These are phyloP conservation scores for Trichosporon coremiiforme DNA, from an alignment of 1,284 basidiomycete genomes.

Conservation along the genomic window DNA sequence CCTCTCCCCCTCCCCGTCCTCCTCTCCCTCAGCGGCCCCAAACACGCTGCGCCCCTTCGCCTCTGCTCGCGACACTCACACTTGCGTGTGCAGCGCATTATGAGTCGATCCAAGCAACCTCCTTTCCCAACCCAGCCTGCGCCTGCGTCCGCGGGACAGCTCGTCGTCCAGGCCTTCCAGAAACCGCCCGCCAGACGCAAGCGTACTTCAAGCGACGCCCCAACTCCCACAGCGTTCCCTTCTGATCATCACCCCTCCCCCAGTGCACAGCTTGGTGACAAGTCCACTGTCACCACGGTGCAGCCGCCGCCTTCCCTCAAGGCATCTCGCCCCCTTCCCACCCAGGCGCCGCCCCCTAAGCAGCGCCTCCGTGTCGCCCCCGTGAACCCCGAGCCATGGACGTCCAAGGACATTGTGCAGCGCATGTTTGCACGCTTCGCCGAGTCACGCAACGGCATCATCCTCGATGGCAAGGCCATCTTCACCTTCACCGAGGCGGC, in stretches of 20 bases:
- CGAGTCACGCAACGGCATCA: constrained; percentile 2
- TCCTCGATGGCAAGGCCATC: background rate
- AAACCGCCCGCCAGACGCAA: background rate
- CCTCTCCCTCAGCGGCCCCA: background rate
- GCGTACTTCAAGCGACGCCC: background rate
- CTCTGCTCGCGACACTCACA: background rate
- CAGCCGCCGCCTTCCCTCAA: constrained; percentile 11
- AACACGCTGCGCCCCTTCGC: background rate
- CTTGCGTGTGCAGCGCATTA: background rate
- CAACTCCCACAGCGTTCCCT: background rate
- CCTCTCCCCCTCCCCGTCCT: too few species aligned
- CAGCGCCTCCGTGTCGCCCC: background rate
- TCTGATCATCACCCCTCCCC: too few species aligned
- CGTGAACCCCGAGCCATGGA: background rate
- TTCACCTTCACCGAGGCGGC: constrained; percentile 15
- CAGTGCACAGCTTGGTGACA: background rate
- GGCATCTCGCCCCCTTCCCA: background rate
- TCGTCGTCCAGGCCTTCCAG: background rate
- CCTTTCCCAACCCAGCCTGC: background rate
- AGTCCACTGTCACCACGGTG: background rate
- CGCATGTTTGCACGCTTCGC: constrained; percentile 20
- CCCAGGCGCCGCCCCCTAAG: background rate
- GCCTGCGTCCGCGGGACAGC: background rate
- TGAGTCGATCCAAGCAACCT: background rate
- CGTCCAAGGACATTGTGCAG: constrained; percentile 13